A percentile compares a stretch with the other conserved stretches of the same genome.
phyloP scores from a whole-genome alignment of 352 stramenopile species.

The Phytophthora quininea region DNA sequence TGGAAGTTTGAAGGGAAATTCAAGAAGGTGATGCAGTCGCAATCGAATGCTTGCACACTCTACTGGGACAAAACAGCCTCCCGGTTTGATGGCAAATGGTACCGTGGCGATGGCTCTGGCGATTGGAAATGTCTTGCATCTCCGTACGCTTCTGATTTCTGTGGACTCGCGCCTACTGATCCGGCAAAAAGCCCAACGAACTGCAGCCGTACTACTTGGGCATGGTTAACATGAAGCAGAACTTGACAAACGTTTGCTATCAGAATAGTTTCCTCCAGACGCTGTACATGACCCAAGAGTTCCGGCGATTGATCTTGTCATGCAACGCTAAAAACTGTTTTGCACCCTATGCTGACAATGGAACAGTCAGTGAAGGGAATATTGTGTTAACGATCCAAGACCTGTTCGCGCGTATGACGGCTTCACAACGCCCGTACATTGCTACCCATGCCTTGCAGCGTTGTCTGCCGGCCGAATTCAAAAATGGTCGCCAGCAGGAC shows the following conservation, averaged over 20 bases:
- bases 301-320: slow-evolving; percentile 77
- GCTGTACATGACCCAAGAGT: slow-evolving; percentile 87
- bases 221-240: slow-evolving; percentile 91
- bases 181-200: slow-evolving; percentile 39
- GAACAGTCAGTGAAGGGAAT: slow-evolving; percentile 35
- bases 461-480: slow-evolving; percentile 75
- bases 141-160: slow-evolving; percentile 62
- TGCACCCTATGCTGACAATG: slow-evolving; percentile 27
- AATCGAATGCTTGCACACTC: slow-evolving; percentile 74
- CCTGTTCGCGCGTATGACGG: slow-evolving; percentile 74
- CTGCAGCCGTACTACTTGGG: slow-evolving; percentile 82
- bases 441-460: slow-evolving; percentile 74
- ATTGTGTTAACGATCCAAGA: slow-evolving; percentile 72
- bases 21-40: slow-evolving; percentile 70
- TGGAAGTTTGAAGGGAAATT: slow-evolving; percentile 79
- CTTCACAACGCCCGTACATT: slow-evolving; percentile 69
- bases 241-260: slow-evolving; percentile 91
- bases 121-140: slow-evolving; percentile 78
- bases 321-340: slow-evolving; percentile 52
- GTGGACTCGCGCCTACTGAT: slow-evolving; percentile 57
- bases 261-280: slow-evolving; percentile 91
- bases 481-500: slow-evolving; percentile 85
- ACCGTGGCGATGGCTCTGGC: slow-evolving; percentile 79
- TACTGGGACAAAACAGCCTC: slow-evolving; percentile 61
- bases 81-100: slow-evolving; percentile 87